Evolutionary conservation across 1,284 basidiomycete genomes (phyloP), one percentile per base, ranked within the genome.

Genomic region (Papiliotrema laurentii): DNA sequence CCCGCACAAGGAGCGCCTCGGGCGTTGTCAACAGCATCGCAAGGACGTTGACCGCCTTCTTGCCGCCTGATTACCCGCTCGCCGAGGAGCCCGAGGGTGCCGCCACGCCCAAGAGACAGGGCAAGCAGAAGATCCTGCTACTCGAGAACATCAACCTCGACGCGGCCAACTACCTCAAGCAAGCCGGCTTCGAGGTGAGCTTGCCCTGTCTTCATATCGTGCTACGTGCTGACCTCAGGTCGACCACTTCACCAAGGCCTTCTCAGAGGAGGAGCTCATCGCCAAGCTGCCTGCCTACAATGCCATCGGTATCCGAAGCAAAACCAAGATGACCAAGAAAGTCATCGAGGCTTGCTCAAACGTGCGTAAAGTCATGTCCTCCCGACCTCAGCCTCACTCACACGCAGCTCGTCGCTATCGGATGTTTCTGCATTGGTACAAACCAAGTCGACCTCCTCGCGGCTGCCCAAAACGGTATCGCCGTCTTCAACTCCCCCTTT

Each of bases 401-500:
- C 4, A 25, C 13, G 16, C 64, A 97, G 90, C 85, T 99, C 36
- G 81, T 98, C 14, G 90, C 86, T 63, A 91, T 98, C 56, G 96
- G 96, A 35, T 99, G 96, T 76, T 99, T 99, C 83, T 99, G 96
- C 77, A 99, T 99, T 64, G 96, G 96, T 51, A 94, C 92, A 54
- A 98, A 98, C 76, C 96, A 98, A 75, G 96, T 98, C 63, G 92
- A 97, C 73, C 84, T 98, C 45, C 60, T 74, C 38, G 83, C 87
- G 4, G 92, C 94, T 33, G 84, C 89, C 43, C 83, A 83, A 52
- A 84, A 86, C 50, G 96, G 96, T 61, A 89, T 99, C 59, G 89
- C 93, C 33, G 96, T 99, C 48, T 99, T 99, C 82, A 99, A 99
- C 76, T 98, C 94, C 13, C 96, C 96, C 28, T 99, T 98, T 78